A percentile compares a stretch with the other conserved stretches of the same genome.
Conservation (phyloP, 2,329 filamentous ascomycete genomes). For the Diaporthe vexans region DNA sequence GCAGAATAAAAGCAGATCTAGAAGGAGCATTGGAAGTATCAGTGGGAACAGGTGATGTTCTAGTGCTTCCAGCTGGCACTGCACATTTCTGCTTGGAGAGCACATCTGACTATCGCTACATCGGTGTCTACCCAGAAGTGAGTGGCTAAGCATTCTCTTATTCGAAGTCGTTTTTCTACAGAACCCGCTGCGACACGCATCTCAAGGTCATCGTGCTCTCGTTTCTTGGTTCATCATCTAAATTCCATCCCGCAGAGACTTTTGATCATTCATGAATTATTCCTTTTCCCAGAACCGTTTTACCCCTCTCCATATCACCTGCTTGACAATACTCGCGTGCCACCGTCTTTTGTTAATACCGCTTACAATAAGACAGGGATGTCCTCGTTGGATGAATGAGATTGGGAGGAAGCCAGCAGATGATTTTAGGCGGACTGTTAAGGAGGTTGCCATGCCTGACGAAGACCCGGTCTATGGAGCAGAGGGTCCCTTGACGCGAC, state of each 20-base stretch:
- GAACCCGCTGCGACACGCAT: background rate
- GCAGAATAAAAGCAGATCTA: background rate
- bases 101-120: background rate
- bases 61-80: conserved; percentile 12
- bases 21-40: conserved; percentile 5
- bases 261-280: too few species aligned
- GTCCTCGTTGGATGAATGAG: conserved; percentile 4
- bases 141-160: background rate
- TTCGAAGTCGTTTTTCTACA: background rate
- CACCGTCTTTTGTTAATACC: rapidly evolving
- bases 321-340: too few species aligned
- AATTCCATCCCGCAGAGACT: too few species aligned
- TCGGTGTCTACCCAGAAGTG: conserved; percentile 13
- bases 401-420: background rate
- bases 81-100: background rate
- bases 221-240: background rate
- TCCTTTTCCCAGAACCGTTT: too few species aligned
- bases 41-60: background rate
- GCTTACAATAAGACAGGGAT: background rate
- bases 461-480: conserved; percentile 8
- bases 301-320: too few species aligned
- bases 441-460: background rate
- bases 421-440: background rate
- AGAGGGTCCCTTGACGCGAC: background rate
- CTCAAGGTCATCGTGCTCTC: background rate